Conservation (phyloP, 495 filamentous ascomycete genomes). For the Penicillium pancosmium region DNA sequence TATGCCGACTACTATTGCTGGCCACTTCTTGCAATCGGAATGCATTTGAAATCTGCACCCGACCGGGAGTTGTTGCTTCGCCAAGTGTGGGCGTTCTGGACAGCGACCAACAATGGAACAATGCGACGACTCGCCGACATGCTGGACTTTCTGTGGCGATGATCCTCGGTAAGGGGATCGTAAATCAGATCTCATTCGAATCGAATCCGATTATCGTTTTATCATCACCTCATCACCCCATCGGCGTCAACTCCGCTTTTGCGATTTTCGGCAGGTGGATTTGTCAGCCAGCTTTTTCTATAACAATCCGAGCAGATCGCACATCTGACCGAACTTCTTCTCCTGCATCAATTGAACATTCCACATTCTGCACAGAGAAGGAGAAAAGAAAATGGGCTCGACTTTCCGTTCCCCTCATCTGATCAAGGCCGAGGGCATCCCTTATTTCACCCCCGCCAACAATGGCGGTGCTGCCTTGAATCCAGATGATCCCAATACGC, state of each 20-base stretch:
- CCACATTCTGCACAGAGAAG: not conserved
- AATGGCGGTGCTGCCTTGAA: conserved; percentile 54
- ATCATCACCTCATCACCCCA: not conserved
- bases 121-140: conserved; percentile 27
- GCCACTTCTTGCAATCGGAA: conserved; percentile 23
- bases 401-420: conserved; percentile 22
- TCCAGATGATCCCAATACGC: conserved; percentile 44
- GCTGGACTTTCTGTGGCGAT: conserved; percentile 10
- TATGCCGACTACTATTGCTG: conserved; percentile 34
- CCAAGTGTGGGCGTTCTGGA: conserved; percentile 22
- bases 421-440: conserved; percentile 24
- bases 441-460: conserved; percentile 65
- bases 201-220: too few species aligned
- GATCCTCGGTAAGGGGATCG: not conserved
- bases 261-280: not conserved
- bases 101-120: conserved; percentile 25
- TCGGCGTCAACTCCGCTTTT: not conserved
- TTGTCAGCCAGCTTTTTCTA: not conserved
- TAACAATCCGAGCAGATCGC: not conserved
- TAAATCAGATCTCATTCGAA: too few species aligned
- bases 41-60: not conserved
- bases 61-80: conserved; percentile 19
- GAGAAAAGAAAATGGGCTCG: conserved; percentile 22
- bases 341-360: not conserved
- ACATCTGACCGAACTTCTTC: not conserved